Base-by-base conservation (phyloP, 2,329 filamentous ascomycete genomes). In the Chrysoporthe cubensis region DNA sequence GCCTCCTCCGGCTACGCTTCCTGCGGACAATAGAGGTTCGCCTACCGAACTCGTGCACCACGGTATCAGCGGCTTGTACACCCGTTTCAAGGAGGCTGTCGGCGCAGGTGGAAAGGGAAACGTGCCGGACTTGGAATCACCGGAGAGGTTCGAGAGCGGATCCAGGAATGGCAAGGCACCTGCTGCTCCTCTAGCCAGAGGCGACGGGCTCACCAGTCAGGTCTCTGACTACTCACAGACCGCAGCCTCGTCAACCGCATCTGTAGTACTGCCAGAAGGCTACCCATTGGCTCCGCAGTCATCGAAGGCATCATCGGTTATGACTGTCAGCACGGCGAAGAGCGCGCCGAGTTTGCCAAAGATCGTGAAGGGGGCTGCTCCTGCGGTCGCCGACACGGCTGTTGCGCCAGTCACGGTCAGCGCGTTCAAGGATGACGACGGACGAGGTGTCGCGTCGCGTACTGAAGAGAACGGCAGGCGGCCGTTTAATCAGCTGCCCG, bases 51-150 rank as follows among this genome's bases (percentile, higher is more conserved):
- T 91, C 52, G 88, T 96, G 32, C 92, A 96, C 71, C 92, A 95
- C 78, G 93, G 95, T 4, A 83, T 98, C 59, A 97, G 92, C 75
- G 94, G 95, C 0, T 82, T 98, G 48, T 98, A 97, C 78, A 96
- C 87, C 78, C 90, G 94, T 48, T 85, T 98, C 73, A 89, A 90
- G 76, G 92, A 92, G 66, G 94, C 90, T 0, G 92, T 96, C n/a
- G 91, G 90, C 18, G 91, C 84, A 16, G 87, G 85, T 56, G 90
- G 87, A 70, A 80, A 77, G 68, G 54, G 68, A 7, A 32, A 73
- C n/a, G 40, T 71, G 18, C 73, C 75, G n/a, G 75, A 76, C 16
- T 67, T 60, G 62, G 78, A 81, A 73, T 78, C 85, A 74, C 74
- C 82, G 32, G 83, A 84, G 16, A 65, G 61, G 14, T 32, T 59